Conservation (phyloP, 2,329 filamentous ascomycete species). For the Botryotinia narcissicola region DNA sequence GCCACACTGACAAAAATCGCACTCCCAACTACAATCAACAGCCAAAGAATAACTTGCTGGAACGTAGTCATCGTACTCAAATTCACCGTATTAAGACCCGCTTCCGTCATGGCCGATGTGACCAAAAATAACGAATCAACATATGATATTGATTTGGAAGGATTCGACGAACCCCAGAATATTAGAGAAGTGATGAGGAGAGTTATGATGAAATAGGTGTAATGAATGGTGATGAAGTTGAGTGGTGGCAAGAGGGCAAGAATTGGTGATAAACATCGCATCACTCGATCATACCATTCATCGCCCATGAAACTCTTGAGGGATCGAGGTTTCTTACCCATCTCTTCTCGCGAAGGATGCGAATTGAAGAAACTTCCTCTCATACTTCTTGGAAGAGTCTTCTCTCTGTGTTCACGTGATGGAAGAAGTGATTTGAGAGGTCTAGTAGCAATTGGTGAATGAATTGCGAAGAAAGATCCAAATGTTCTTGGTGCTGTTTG, state of each 20-base stretch:
- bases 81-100: constrained; percentile 67
- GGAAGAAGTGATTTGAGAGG: background rate
- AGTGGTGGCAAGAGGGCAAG: constrained; percentile 36
- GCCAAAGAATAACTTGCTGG: constrained; percentile 64
- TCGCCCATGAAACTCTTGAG: constrained; percentile 11
- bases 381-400: background rate
- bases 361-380: background rate
- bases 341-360: background rate
- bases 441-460: background rate
- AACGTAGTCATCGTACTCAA: constrained; percentile 62
- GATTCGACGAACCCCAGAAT: constrained; percentile 58
- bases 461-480: background rate
- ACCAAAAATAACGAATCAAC: constrained; percentile 65
- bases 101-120: constrained; percentile 64
- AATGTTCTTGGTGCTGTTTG: constrained; percentile 2
- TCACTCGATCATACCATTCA: background rate
- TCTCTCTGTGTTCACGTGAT: background rate
- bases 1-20: constrained; percentile 65
- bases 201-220: constrained; percentile 61
- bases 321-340: background rate
- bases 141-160: constrained; percentile 53
- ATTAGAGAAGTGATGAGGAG: constrained; percentile 56
- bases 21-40: constrained; percentile 64
- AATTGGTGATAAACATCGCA: background rate
- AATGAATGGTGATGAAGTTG: constrained; percentile 65